These are phyloP conservation scores for Articulospora tetracladia DNA, from an alignment of 495 filamentous ascomycete species.

Conservation along the genomic window DNA sequence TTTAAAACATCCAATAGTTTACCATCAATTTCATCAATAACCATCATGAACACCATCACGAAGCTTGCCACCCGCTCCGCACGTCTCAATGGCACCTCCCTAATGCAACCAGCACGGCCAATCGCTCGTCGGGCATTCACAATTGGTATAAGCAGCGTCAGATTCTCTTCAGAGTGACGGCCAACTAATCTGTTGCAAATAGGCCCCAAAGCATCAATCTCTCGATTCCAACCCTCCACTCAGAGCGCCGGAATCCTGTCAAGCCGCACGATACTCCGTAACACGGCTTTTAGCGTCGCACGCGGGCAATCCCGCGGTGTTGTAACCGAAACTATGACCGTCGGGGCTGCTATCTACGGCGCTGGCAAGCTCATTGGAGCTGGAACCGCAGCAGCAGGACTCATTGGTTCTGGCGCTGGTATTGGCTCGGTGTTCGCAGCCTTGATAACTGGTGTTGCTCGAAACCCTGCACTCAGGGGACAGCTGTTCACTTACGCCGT, in stretches of 20 bases:
- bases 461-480: conserved; percentile 35
- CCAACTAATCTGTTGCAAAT: not conserved
- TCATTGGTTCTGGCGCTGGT: conserved; percentile 38
- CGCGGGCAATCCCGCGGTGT: conserved; percentile 23
- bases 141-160: conserved; percentile 14
- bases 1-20: not conserved
- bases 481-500: conserved; percentile 38
- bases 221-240: conserved; percentile 15
- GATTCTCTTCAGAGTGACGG: not conserved
- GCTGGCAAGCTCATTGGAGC: conserved; percentile 36
- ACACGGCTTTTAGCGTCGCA: conserved; percentile 12
- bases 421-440: conserved; percentile 37
- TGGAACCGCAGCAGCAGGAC: conserved; percentile 35
- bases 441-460: conserved; percentile 35
- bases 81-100: conserved; percentile 18
- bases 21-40: conserved; percentile 12
- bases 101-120: conserved; percentile 16
- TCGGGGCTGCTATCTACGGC: conserved; percentile 30
- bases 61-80: conserved; percentile 15
- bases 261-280: conserved; percentile 17
- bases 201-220: conserved; percentile 14
- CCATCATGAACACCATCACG: conserved; percentile 19
- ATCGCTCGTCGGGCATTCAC: conserved; percentile 21
- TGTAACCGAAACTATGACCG: conserved; percentile 31
- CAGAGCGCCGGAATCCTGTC: conserved; percentile 13